Conservation (phyloP, 805 yeast species). For the Ogataea pilisensis region DNA sequence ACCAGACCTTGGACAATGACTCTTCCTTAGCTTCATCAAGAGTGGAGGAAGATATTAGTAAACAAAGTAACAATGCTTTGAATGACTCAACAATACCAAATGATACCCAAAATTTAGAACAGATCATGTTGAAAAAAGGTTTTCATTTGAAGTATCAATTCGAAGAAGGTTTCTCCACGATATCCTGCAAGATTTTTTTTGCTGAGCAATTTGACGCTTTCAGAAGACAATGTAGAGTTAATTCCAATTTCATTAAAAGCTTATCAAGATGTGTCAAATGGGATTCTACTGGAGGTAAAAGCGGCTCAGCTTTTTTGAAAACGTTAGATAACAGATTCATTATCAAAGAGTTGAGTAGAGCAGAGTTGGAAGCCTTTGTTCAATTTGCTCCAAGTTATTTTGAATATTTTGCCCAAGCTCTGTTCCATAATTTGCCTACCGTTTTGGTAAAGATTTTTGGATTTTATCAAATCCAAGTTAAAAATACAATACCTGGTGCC, state of each 20-base stretch:
- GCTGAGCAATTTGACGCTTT: constrained; percentile 97
- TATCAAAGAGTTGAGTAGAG: constrained; percentile 80
- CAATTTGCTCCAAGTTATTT: constrained; percentile 96
- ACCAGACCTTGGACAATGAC: neutral
- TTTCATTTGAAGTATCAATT: constrained; percentile 91
- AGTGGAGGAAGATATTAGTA: neutral
- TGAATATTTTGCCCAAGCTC: constrained; percentile 91
- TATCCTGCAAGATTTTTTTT: constrained; percentile 91
- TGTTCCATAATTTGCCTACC: constrained; percentile 92
- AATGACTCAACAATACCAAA: neutral
- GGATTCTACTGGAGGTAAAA: constrained; percentile 95
- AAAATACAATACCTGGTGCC: constrained; percentile 64
- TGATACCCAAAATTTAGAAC: constrained; percentile 45
- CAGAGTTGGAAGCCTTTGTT: constrained; percentile 89
- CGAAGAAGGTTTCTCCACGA: constrained; percentile 73
- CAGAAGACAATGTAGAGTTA: constrained; percentile 75
- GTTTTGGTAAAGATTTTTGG: constrained; percentile 95
- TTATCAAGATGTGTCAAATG: constrained; percentile 90
- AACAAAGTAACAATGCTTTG: neutral
- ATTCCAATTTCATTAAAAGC: constrained; percentile 77
- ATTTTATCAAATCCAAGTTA: constrained; percentile 87
- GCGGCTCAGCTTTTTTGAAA: constrained; percentile 91
- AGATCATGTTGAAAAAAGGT: constrained; percentile 73
- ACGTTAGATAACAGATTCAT: constrained; percentile 88
- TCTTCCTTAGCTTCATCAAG: neutral